Evolutionary conservation across 805 yeast genomes (phyloP).

Genomic region (Candida broadrunensis): DNA sequence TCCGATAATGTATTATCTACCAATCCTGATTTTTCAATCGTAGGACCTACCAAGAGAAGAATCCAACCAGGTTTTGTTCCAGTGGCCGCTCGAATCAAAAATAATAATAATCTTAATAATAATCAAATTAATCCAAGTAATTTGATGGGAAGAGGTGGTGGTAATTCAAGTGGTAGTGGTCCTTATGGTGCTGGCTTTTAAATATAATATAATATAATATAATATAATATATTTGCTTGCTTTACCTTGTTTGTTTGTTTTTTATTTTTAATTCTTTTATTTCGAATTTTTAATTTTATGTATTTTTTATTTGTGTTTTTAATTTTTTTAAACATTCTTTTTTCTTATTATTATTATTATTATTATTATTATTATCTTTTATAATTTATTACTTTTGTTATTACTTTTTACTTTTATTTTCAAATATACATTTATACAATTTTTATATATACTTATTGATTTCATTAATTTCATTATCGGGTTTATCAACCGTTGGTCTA

Average conservation of each 20-base stretch:
- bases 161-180: constrained; percentile 12
- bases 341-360: no score
- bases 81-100: constrained; percentile 14
- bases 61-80: constrained; percentile 20
- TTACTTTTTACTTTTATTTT: background rate
- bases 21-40: constrained; percentile 41
- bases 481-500: constrained; percentile 1
- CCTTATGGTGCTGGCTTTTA: constrained; percentile 14
- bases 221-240: background rate
- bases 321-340: no score
- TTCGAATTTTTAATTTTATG: background rate
- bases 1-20: constrained; percentile 36
- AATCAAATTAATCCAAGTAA: background rate
- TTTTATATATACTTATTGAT: background rate
- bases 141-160: constrained; percentile 7
- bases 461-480: background rate
- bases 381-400: background rate
- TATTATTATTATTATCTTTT: no score
- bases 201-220: background rate
- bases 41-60: constrained; percentile 23
- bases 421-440: background rate
- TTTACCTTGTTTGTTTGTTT: background rate
- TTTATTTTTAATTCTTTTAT: background rate
- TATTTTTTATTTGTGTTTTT: no score
- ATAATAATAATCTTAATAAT: constrained; percentile 1